Base-by-base conservation (phyloP, 192 early-diverging fungal genomes). In the Chytriomyces confervae region DNA sequence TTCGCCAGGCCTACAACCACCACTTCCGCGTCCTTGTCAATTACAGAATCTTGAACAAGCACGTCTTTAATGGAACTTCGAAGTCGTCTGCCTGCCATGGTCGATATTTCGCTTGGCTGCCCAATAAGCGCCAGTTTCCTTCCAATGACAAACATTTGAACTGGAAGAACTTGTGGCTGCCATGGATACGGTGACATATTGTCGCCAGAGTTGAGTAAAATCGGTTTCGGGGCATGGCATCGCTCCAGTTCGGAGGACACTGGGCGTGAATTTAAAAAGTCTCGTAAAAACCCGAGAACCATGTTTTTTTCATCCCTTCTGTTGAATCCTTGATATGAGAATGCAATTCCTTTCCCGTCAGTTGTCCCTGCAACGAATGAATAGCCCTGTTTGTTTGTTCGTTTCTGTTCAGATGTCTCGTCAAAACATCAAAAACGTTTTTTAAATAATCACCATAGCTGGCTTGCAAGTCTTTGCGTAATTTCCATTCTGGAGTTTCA, bases 101-200 rank as follows among this genome's bases (percentile, higher is more conserved):
- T 91, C 27, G 91, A 87, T 50, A 91, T 87, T 72, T 91, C 91
- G 47, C 76, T 69, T 57, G 90, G 90, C 16, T 83, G 74, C 6
- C 84, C 88, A 53, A 88, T 76, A 13, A 91, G 84, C 63, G 84
- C 87, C 3, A 87, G 63, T 66, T 84, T 84, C 48, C 71, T 24
- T 10, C 80, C 81, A 48, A 87, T 67, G 45, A 84, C 16, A 61
- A 86, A 86, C 27, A 91, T 9, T 69, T 91, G 89, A 7, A 89
- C 18, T n/a, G 88, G 88, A 5, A 91, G 48, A 6, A 84, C 67
- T 7, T 51, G 11, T 6, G 90, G 84, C 51, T 88, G 87, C 88
- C 87, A 91, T 11, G 72, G 27, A 69, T 85, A 85, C 0, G 87
- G 86, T 24, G 77, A 36, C 49, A 50, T 48, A 5, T 43, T 45